phyloP scores from a whole-genome alignment of 805 yeast species.

The Maudiozyma saulgeensis region DNA sequence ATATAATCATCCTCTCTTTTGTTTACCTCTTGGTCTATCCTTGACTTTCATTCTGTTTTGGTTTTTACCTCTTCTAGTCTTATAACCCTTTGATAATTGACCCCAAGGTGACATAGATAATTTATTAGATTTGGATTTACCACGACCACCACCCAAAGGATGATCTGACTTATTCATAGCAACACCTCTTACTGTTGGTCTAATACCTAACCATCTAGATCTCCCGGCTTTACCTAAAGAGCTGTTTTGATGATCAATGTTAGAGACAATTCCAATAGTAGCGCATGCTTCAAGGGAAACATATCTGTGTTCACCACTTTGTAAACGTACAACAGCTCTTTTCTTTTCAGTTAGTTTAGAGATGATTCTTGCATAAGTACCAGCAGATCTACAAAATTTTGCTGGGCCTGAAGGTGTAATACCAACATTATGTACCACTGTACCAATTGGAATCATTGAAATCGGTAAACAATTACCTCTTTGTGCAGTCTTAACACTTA shows the following conservation, averaged over 20 bases:
- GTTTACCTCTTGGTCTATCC: constrained; percentile 82
- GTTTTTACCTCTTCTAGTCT: constrained; percentile 86
- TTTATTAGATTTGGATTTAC: constrained; percentile 95
- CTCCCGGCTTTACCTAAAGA: constrained; percentile 96
- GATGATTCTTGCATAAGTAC: constrained; percentile 81
- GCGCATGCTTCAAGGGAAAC: constrained; percentile 83
- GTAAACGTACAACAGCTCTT: constrained; percentile 70
- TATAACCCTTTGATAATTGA: constrained; percentile 79
- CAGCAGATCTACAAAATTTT: constrained; percentile 87
- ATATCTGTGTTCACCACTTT: constrained; percentile 90
- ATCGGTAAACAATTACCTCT: constrained; percentile 94
- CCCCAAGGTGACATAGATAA: constrained; percentile 96
- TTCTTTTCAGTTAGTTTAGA: constrained; percentile 63
- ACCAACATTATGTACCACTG: constrained; percentile 82
- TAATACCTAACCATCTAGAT: constrained; percentile 79
- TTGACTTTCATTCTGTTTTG: constrained; percentile 75
- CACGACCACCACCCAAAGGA: constrained; percentile 99
- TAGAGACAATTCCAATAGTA: constrained; percentile 86
- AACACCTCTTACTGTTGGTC: constrained; percentile 95
- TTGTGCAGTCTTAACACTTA: constrained; percentile 77
- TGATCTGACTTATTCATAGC: constrained; percentile 97
- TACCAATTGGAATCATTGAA: constrained; percentile 88
- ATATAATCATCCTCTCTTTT: constrained; percentile 9
- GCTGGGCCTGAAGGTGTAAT: constrained; percentile 69
- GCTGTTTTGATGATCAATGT: constrained; percentile 82